Evolutionary conservation across 2,329 filamentous ascomycete species (phyloP).

Genomic region (Paracamarosporium sp.): DNA sequence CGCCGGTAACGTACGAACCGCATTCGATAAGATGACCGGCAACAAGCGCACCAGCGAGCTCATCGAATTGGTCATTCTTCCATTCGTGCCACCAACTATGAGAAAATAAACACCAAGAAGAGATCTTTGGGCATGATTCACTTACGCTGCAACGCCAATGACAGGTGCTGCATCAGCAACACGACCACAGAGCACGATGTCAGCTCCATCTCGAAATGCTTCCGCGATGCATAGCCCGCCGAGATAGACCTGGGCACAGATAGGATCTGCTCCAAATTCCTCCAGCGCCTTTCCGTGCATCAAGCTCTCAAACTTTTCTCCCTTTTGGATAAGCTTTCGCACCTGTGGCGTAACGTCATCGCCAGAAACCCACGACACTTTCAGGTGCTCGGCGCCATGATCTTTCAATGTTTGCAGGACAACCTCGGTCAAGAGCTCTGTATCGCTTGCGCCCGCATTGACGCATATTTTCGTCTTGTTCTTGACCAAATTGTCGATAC

Average conservation of each 20-base stretch:
- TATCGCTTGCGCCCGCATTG: constrained; percentile 15
- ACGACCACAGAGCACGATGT: constrained; percentile 30
- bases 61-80: constrained; percentile 44
- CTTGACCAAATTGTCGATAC: constrained; percentile 6
- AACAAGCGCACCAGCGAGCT: constrained; percentile 45
- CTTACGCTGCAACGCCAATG: constrained; percentile 10
- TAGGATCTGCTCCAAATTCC: constrained; percentile 11
- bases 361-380: constrained; percentile 9
- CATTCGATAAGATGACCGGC: constrained; percentile 51
- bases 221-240: constrained; percentile 12
- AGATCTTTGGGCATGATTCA: background rate
- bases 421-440: constrained; percentile 8
- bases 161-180: constrained; percentile 22
- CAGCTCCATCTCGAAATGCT: constrained; percentile 8
- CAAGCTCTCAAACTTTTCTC: constrained; percentile 47
- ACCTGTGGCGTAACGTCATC: constrained; percentile 37
- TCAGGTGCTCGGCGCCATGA: background rate
- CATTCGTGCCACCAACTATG: constrained; percentile 61
- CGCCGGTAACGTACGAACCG: constrained; percentile 37
- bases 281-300: constrained; percentile 46
- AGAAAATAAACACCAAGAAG: background rate
- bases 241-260: constrained; percentile 10
- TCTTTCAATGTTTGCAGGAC: constrained; percentile 3
- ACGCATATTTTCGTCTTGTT: constrained; percentile 4
- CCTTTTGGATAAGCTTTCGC: constrained; percentile 40